A percentile compares a stretch with the other conserved stretches of the same genome.
Conservation (phyloP, 202 grass and related monocot species). For the Schoenoplectus triqueter region DNA sequence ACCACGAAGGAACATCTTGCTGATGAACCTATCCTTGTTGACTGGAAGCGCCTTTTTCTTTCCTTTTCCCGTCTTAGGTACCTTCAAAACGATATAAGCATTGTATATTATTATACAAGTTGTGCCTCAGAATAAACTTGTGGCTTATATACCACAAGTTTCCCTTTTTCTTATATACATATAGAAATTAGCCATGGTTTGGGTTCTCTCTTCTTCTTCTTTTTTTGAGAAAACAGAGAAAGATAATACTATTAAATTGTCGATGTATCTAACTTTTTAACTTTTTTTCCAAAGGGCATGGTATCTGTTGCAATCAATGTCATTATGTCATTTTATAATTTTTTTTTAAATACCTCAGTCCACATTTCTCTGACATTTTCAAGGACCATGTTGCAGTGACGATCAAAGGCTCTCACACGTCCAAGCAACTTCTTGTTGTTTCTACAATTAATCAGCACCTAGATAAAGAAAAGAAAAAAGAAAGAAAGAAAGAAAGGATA, state of each 20-base stretch:
- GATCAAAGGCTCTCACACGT: constrained; percentile 89
- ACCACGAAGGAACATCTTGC: constrained; percentile 97
- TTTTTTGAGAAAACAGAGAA: too few relatives aligned
- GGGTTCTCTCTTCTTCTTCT: too few relatives aligned
- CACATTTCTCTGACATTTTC: constrained; percentile 43
- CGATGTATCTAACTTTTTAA: not conserved
- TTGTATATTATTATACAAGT: too few relatives aligned
- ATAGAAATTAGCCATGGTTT: too few relatives aligned
- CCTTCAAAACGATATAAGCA: constrained; percentile 47
- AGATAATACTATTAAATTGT: not conserved
- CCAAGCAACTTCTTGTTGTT: constrained; percentile 98
- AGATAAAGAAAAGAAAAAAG: constrained; percentile 14
- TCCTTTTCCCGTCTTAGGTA: constrained; percentile 90
- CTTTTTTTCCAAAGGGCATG: too few relatives aligned
- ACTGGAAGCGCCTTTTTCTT: constrained; percentile 98
- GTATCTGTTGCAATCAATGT: too few relatives aligned
- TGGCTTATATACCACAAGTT: too few relatives aligned
- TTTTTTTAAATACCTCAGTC: too few relatives aligned
- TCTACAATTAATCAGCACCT: constrained; percentile 95
- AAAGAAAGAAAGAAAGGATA: not conserved
- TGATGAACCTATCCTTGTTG: constrained; percentile 99
- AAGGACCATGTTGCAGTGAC: constrained; percentile 98
- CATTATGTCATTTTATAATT: too few relatives aligned
- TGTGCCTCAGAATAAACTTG: too few relatives aligned
- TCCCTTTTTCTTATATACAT: too few relatives aligned